A percentile compares a stretch with the other conserved stretches of the same genome.
These are phyloP conservation scores for Ceraceosorus bombacis DNA, from an alignment of 1,284 basidiomycete genomes.

Conservation along the genomic window DNA sequence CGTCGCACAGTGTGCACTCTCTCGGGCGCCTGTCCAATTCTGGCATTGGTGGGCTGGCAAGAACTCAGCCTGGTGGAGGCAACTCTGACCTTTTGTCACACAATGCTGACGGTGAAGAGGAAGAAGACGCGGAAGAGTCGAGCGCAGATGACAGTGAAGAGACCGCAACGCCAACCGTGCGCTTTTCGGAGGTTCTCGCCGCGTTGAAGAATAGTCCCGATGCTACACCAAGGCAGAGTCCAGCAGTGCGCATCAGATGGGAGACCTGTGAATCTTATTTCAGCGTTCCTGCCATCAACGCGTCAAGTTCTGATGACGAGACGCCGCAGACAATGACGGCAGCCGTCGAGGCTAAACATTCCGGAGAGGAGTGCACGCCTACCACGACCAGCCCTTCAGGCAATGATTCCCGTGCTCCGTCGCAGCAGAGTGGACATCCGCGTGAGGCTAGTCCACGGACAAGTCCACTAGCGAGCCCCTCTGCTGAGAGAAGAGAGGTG, in stretches of 20 bases:
- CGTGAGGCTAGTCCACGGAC: too few species aligned
- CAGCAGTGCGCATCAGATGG: conserved; percentile 19
- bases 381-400: not conserved
- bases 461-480: too few species aligned
- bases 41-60: conserved; percentile 22
- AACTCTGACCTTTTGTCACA: not conserved
- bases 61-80: conserved; percentile 1
- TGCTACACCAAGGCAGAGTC: conserved; percentile 36
- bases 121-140: not conserved
- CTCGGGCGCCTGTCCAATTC: conserved; percentile 14
- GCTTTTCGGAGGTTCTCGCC: conserved; percentile 13
- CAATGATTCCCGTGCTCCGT: not conserved
- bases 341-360: not conserved
- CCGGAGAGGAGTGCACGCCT: not conserved
- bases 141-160: conserved; percentile 5
- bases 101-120: not conserved
- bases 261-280: conserved; percentile 21
- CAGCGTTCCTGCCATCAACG: conserved; percentile 3
- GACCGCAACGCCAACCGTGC: not conserved
- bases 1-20: conserved; percentile 35
- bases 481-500: too few species aligned
- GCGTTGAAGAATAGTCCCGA: conserved; percentile 23
- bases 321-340: not conserved
- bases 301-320: not conserved
- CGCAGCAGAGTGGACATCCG: not conserved